Base-by-base conservation (phyloP, 2,329 filamentous ascomycete genomes). In the Coniella vitis region DNA sequence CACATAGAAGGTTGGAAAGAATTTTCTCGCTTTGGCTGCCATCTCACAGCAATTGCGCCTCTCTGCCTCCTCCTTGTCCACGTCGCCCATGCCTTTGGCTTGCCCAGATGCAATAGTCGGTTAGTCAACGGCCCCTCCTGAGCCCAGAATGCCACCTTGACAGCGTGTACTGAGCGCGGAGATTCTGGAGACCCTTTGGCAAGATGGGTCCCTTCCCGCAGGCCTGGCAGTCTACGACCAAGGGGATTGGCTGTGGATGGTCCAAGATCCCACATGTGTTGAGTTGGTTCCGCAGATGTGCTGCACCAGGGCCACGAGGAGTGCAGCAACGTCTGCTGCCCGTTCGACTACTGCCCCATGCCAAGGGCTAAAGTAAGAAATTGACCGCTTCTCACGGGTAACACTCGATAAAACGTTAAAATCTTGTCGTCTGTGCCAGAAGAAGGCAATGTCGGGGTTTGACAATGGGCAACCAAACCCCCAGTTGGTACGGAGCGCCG, bases 401-500 rank as follows among this genome's bases (percentile, higher is more conserved):
- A 38, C n/a, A 16, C 38, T n/a, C 10, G 25, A 29, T 10, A 29
- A 5, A 35, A 19, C 38, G n/a, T 43, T 17, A n/a, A 14, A n/a
- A n/a, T n/a, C n/a, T n/a, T n/a, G n/a, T n/a, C n/a, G n/a, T n/a
- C n/a, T 22, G 3, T 3, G 22, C 13, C n/a, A 21, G 17, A 36
- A 17, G 17, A 43, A 20, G 16, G 10, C 32, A 25, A 36, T 20
- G 5, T 45, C 20, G 16, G 20, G 4, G 13, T 38, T n/a, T 10
- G 5, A 5, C 25, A 29, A 29, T 10, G 25, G 25, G 25, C 25
- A 29, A 5, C 25, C 10, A 10, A 10, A 10, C 5, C 10, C 10
- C 44, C 35, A 36, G 38, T 48, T 48, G 36, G 49, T 45, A 49
- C 46, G 38, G 40, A 29, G 22, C 19, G 10, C 25, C 25, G 10